These are phyloP conservation scores for Halenospora varia DNA, from an alignment of 495 filamentous ascomycete species.

Conservation along the genomic window DNA sequence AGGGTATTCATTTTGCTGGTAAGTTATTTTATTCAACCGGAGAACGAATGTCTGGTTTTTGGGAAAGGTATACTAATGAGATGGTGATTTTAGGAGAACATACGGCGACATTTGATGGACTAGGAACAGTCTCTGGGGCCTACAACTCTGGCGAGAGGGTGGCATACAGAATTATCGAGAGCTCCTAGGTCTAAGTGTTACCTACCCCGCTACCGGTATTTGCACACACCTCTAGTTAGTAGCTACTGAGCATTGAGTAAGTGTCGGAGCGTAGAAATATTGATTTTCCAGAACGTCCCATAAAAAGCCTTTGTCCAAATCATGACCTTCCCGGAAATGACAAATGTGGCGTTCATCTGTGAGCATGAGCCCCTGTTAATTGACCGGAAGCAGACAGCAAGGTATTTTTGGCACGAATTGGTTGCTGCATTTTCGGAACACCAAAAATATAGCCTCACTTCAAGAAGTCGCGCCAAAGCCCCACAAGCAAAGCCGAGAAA, in stretches of 20 bases:
- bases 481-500: background rate
- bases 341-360: background rate
- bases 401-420: background rate
- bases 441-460: background rate
- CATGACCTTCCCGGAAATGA: background rate
- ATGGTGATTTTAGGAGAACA: constrained; percentile 52
- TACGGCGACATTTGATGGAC: constrained; percentile 82
- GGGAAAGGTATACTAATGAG: background rate
- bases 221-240: background rate
- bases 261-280: background rate
- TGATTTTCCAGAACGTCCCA: background rate
- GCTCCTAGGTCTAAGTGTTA: background rate
- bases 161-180: constrained; percentile 42
- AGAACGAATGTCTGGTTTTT: background rate
- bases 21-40: background rate
- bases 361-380: background rate
- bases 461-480: background rate
- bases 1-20: constrained; percentile 83
- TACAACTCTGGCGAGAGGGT: constrained; percentile 87
- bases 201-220: background rate
- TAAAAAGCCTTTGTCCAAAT: background rate
- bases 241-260: background rate
- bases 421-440: background rate
- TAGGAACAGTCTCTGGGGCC: constrained; percentile 83
- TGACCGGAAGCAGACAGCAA: background rate